phyloP scores from a whole-genome alignment of 306 rosid species.

The Castanea sativa region DNA sequence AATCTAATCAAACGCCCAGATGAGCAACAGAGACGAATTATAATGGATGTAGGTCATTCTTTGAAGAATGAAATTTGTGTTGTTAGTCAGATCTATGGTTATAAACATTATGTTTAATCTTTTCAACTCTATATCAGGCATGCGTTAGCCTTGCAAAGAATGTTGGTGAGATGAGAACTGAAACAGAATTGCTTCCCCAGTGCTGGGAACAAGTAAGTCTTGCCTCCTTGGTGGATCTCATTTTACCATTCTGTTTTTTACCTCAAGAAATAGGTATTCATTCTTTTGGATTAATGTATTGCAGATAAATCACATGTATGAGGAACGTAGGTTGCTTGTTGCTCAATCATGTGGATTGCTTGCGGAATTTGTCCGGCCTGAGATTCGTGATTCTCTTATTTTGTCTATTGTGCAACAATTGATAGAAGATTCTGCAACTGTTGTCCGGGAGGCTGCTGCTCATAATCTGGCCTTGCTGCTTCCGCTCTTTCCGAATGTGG shows the following conservation, averaged over 20 bases:
- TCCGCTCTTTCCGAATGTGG: conserved; percentile 85
- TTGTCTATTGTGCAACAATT: conserved; percentile 92
- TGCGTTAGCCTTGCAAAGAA: conserved; percentile 89
- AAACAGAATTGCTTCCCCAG: conserved; percentile 96
- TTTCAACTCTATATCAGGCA: conserved; percentile 57
- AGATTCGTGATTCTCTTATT: conserved; percentile 95
- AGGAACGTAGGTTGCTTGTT: conserved; percentile 97
- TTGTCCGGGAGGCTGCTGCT: conserved; percentile 96
- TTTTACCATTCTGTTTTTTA: conserved; percentile 21
- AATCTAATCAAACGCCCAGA: conserved; percentile 98
- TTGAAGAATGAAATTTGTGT: not conserved
- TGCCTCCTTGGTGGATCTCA: not conserved
- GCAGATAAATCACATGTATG: conserved; percentile 92
- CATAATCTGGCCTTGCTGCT: conserved; percentile 95
- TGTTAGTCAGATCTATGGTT: conserved; percentile 3
- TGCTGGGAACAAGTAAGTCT: conserved; percentile 97
- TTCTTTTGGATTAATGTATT: conserved; percentile 25
- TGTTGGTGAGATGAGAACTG: conserved; percentile 99
- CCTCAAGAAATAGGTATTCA: conserved; percentile 21
- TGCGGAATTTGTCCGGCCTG: conserved; percentile 94
- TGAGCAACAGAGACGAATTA: conserved; percentile 86
- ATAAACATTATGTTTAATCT: conserved; percentile 19
- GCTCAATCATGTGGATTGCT: conserved; percentile 98
- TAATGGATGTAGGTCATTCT: conserved; percentile 79
- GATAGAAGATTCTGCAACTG: conserved; percentile 84